Conservation (phyloP, 78 protist species). For the Tieghemostelium lacteum region DNA sequence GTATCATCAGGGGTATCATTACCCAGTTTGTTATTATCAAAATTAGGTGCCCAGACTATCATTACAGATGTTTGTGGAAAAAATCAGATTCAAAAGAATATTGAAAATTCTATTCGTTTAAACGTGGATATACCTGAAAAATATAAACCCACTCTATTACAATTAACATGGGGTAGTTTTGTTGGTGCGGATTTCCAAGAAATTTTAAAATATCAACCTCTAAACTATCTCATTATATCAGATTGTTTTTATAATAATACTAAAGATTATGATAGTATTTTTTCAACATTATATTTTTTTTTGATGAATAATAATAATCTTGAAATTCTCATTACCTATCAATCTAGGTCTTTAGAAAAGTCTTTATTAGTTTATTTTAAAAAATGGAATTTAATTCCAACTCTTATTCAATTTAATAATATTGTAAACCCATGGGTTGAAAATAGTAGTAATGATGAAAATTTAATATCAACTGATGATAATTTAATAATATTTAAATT, state of each 20-base stretch:
- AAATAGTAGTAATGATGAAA: background rate
- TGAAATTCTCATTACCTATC: background rate
- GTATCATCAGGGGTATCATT: constrained; percentile 4
- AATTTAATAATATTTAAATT: too few relatives aligned
- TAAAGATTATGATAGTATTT: constrained; percentile 15
- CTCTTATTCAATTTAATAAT: background rate
- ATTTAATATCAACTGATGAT: background rate
- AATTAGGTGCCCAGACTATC: background rate
- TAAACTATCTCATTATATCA: constrained; percentile 8
- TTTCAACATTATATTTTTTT: constrained; percentile 18
- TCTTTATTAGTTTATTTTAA: background rate
- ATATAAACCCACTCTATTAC: background rate
- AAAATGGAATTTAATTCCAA: background rate
- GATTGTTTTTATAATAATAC: constrained; percentile 40
- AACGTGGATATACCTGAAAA: background rate
- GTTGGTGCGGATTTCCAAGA: background rate
- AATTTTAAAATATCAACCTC: too few relatives aligned
- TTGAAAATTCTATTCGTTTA: background rate
- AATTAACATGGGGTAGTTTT: constrained; percentile 2
- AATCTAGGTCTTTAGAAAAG: background rate
- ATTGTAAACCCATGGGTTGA: too few relatives aligned
- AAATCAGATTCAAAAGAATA: background rate
- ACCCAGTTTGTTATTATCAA: constrained; percentile 5
- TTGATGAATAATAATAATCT: background rate
- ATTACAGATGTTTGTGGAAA: background rate